A percentile compares a stretch with the other conserved stretches of the same genome.
Conservation (phyloP, 768 basidiomycete genomes). For the Leccinum broughii region DNA sequence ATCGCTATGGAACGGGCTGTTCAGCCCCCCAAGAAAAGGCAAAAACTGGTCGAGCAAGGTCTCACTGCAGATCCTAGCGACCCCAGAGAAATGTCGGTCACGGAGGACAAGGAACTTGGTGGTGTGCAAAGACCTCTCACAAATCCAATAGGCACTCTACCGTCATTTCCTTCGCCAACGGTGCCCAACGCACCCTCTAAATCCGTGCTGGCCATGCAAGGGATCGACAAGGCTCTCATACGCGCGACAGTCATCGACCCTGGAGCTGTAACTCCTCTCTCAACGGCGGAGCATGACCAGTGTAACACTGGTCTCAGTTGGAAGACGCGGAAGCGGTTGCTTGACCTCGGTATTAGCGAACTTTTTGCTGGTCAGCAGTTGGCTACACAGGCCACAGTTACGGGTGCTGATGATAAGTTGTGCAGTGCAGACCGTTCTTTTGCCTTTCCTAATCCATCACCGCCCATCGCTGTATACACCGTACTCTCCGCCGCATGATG, state of each 20-base stretch:
- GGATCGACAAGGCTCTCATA: conserved; percentile 71
- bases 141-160: conserved; percentile 43
- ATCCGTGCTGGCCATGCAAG: conserved; percentile 70
- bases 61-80: conserved; percentile 18
- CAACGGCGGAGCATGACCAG: conserved; percentile 36
- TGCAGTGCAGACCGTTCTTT: conserved; percentile 84
- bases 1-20: conserved; percentile 10
- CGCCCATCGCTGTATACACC: conserved; percentile 60
- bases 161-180: conserved; percentile 67
- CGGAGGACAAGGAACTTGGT: conserved; percentile 1
- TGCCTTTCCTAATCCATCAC: conserved; percentile 74
- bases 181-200: conserved; percentile 71
- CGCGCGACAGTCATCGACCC: conserved; percentile 72
- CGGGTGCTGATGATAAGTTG: too few relatives aligned
- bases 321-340: conserved; percentile 60
- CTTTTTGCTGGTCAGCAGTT: conserved; percentile 74
- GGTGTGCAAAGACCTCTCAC: conserved; percentile 8
- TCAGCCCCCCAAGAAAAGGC: conserved; percentile 46
- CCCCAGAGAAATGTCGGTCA: not conserved
- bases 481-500: conserved; percentile 67
- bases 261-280: conserved; percentile 44
- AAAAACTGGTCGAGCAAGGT: conserved; percentile 34
- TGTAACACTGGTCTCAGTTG: conserved; percentile 51
- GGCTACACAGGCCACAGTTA: too few relatives aligned
- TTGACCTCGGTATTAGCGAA: conserved; percentile 78